Percentiles rank a stretch among this genome's conserved stretches.
These are phyloP conservation scores for Monotropa hypopitys DNA, from an alignment of 179 eudicot species.

Conservation along the genomic window DNA sequence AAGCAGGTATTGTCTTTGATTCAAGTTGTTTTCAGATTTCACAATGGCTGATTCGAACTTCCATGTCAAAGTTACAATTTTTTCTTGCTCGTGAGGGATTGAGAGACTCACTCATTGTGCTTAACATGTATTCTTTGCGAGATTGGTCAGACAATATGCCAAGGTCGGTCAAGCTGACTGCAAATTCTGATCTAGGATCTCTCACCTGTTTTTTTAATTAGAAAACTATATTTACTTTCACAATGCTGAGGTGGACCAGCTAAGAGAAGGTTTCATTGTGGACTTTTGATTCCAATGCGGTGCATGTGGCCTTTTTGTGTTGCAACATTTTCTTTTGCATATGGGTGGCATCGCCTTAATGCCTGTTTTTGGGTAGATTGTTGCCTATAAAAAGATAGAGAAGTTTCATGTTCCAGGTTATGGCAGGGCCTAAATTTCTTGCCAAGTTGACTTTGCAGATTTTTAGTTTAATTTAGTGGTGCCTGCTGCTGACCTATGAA, in stretches of 20 bases:
- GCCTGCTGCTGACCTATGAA: too few relatives aligned
- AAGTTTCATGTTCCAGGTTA: background rate
- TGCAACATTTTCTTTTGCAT: background rate
- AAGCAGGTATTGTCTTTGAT: slow-evolving; percentile 47
- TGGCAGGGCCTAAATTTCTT: background rate
- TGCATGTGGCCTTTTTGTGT: background rate
- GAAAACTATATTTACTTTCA: background rate
- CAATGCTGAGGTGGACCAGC: background rate
- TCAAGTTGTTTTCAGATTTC: background rate
- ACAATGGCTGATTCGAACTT: background rate
- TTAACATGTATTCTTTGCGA: background rate
- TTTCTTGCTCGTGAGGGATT: background rate
- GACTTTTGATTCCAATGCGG: background rate
- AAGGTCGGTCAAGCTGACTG: background rate
- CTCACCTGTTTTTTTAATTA: background rate
- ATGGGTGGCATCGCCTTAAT: background rate
- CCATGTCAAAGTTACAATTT: background rate
- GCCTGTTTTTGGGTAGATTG: background rate
- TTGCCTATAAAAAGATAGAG: background rate
- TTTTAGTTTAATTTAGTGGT: background rate
- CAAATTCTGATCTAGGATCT: background rate
- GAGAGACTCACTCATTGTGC: background rate
- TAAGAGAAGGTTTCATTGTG: background rate
- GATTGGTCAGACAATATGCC: background rate
- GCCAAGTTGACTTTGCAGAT: background rate